Conservation (phyloP, 805 yeast genomes). For the Ogataea pini region DNA sequence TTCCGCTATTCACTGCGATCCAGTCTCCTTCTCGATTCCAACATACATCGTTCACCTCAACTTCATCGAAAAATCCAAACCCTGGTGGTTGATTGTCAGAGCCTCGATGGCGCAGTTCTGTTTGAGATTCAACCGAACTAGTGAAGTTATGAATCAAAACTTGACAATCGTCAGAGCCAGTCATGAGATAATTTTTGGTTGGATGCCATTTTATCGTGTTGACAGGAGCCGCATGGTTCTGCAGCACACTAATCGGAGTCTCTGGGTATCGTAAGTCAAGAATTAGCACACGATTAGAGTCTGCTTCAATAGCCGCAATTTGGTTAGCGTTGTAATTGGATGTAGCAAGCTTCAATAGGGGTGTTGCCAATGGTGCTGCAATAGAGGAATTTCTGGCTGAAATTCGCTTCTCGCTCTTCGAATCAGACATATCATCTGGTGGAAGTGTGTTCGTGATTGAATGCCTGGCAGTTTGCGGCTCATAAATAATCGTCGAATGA, state of each 20-base stretch:
- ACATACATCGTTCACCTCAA: constrained; percentile 74
- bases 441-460: constrained; percentile 8
- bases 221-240: constrained; percentile 66
- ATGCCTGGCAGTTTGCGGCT: constrained; percentile 47
- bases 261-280: constrained; percentile 91
- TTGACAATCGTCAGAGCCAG: constrained; percentile 76
- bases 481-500: constrained; percentile 93
- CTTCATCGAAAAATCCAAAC: constrained; percentile 56
- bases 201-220: constrained; percentile 90
- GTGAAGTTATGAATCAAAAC: constrained; percentile 67
- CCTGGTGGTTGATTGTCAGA: constrained; percentile 27
- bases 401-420: not conserved
- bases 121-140: constrained; percentile 18
- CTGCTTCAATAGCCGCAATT: constrained; percentile 77
- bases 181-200: constrained; percentile 54
- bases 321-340: constrained; percentile 80
- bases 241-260: constrained; percentile 66
- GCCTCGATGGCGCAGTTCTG: not conserved
- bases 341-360: constrained; percentile 74
- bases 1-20: constrained; percentile 75
- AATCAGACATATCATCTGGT: not conserved
- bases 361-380: constrained; percentile 41
- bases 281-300: constrained; percentile 63
- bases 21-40: constrained; percentile 78
- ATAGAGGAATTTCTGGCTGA: constrained; percentile 1